These are phyloP conservation scores for Symbiotaphrina buchneri DNA, from an alignment of 495 filamentous ascomycete species.

Conservation along the genomic window DNA sequence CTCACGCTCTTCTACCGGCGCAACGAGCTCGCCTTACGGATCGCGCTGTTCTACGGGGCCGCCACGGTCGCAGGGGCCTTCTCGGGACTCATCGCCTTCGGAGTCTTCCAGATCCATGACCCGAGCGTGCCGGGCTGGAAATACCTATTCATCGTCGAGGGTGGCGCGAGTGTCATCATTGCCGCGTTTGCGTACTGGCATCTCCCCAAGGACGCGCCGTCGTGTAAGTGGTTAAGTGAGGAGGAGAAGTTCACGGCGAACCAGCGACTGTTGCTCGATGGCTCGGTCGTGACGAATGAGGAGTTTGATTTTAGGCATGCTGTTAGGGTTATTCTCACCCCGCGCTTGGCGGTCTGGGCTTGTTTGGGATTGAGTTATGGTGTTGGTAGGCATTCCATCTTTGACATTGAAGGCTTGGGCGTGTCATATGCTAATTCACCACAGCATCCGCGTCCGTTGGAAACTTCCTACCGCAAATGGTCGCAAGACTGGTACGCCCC, in stretches of 20 bases:
- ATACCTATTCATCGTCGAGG: constrained; percentile 6
- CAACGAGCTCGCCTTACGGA: constrained; percentile 5
- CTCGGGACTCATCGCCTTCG: constrained; percentile 4
- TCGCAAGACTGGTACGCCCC: too few relatives aligned
- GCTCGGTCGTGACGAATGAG: not conserved
- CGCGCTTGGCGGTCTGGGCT: not conserved
- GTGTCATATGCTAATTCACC: too few relatives aligned
- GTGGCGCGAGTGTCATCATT: not conserved
- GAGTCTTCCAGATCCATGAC: constrained; percentile 1
- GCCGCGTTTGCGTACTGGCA: not conserved
- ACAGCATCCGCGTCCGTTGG: not conserved
- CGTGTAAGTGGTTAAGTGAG: not conserved
- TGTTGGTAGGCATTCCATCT: too few relatives aligned
- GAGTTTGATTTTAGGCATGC: not conserved
- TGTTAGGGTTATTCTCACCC: not conserved
- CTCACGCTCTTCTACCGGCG: constrained; percentile 5
- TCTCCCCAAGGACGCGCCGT: not conserved
- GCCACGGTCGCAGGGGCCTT: constrained; percentile 6
- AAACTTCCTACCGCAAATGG: not conserved
- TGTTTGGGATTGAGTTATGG: not conserved
- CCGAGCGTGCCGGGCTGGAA: constrained; percentile 3
- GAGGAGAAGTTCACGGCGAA: not conserved
- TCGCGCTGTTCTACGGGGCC: constrained; percentile 5
- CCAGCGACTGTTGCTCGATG: not conserved
- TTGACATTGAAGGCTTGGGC: too few relatives aligned